Base-by-base conservation (phyloP, 768 basidiomycete genomes). In the Boletus pseudopeckii region DNA sequence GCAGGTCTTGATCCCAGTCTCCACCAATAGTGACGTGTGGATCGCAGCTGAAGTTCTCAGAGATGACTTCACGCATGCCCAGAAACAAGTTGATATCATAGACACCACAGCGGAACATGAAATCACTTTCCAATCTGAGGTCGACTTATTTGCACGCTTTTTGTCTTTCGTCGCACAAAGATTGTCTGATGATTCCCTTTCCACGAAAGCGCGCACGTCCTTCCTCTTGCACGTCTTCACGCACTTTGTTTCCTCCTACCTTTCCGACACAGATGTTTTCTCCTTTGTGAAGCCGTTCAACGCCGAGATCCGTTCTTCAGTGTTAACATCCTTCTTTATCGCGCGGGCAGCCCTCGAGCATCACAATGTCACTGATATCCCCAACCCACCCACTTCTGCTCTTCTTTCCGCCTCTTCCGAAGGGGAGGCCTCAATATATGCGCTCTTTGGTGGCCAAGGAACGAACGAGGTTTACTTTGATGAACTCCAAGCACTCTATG, bases 391-490 rank as follows among this genome's bases (percentile, higher is more conserved):
- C 11, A 55, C 80, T 44, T 85, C 90, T 26, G 86, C 89, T 11
- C 82, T 95, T 22, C 72, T 95, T 53, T 70, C 75, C 11, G 85
- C 86, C 37, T 82, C 83, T 33, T 64, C 72, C 43, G 68, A 77
- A n/a, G 80, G 82, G 43, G 80, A 85, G 41, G 86, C 83, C 50
- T 88, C 80, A 44, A 75, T 98, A 63, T 98, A 89, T 73, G 96
- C 92, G 48, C 77, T 99, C 38, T 99, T 99, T 67, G 96, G 96
- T 48, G 97, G 97, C 14, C 97, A 99, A 72, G 97, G 97, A 53
- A 92, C 89, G 54, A 98, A 98, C 72, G 97, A 98, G 67, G 90
- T 96, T 55, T 99, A 98, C 76, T 93, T 98, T 70, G 91, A 96
- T 69, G 97, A 98, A 71, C 80, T 99, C 18, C 90, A 96, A 74